phyloP scores from a whole-genome alignment of 1,139 yeast species.

The Yamadazyma kanchanaburiensis region DNA sequence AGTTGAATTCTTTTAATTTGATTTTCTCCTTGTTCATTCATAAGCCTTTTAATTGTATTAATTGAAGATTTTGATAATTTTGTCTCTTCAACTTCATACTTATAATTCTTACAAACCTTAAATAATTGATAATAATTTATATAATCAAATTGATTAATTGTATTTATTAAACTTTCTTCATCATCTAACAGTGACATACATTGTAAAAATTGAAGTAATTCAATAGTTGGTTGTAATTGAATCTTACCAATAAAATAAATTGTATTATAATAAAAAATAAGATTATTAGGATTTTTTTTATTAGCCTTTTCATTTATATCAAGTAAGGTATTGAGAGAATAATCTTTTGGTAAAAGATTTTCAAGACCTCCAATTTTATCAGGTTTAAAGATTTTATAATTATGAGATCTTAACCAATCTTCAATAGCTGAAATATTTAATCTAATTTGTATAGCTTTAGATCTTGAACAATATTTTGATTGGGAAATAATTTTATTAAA shows the following conservation, averaged over 20 bases:
- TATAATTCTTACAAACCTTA: conserved; percentile 71
- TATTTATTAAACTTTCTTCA: conserved; percentile 55
- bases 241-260: conserved; percentile 57
- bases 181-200: conserved; percentile 64
- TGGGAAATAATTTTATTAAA: conserved; percentile 72
- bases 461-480: conserved; percentile 68
- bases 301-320: conserved; percentile 14
- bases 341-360: conserved; percentile 15
- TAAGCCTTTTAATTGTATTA: conserved; percentile 29
- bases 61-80: conserved; percentile 50
- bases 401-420: conserved; percentile 89
- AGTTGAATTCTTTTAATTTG: conserved; percentile 31
- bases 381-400: conserved; percentile 52
- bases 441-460: conserved; percentile 86
- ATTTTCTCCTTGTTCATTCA: conserved; percentile 37
- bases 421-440: conserved; percentile 82
- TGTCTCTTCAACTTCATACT: conserved; percentile 79
- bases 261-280: conserved; percentile 52
- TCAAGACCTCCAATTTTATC: conserved; percentile 28
- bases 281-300: conserved; percentile 26
- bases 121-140: conserved; percentile 70
- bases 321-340: conserved; percentile 21
- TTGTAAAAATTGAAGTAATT: conserved; percentile 87
- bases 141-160: conserved; percentile 53
- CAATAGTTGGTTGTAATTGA: conserved; percentile 72